Evolutionary conservation across 768 basidiomycete species (phyloP).

Genomic region (Boletus sensibilis): DNA sequence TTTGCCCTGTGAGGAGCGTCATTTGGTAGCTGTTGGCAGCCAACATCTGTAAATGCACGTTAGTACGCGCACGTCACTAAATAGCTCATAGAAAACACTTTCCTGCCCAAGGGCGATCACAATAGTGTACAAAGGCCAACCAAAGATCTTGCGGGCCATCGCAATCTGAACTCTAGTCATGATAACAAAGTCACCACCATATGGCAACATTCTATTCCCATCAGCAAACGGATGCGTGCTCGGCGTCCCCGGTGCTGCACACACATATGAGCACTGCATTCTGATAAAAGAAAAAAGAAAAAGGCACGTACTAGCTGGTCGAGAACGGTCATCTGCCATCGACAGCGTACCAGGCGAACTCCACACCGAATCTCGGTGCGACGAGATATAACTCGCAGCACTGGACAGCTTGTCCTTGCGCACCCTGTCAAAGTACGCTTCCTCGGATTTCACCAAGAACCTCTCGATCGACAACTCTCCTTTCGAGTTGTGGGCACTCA

Average conservation of each 20-base stretch:
- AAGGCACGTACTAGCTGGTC: slow-evolving; percentile 65
- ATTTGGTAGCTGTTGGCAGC: slow-evolving; percentile 95
- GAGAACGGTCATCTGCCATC: slow-evolving; percentile 58
- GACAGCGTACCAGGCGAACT: slow-evolving; percentile 51
- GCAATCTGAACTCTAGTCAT: slow-evolving; percentile 86
- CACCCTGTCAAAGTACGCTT: slow-evolving; percentile 88
- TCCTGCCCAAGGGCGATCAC: slow-evolving; percentile 84
- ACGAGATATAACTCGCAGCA: slow-evolving; percentile 76
- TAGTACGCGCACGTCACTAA: background rate
- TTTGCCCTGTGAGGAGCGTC: slow-evolving; percentile 83
- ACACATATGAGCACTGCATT: background rate
- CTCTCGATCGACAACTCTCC: slow-evolving; percentile 90
- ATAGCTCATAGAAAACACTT: slow-evolving; percentile 16
- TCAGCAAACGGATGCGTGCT: slow-evolving; percentile 50
- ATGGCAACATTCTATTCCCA: slow-evolving; percentile 44
- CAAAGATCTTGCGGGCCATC: slow-evolving; percentile 73
- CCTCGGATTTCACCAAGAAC: slow-evolving; percentile 87
- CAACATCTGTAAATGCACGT: slow-evolving; percentile 54
- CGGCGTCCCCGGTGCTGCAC: slow-evolving; percentile 42
- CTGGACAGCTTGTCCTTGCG: slow-evolving; percentile 84
- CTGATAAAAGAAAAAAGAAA: slow-evolving; percentile 11
- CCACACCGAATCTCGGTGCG: slow-evolving; percentile 79
- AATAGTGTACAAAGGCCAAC: slow-evolving; percentile 92
- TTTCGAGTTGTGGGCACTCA: slow-evolving; percentile 86
- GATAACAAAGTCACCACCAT: slow-evolving; percentile 61